Base-by-base conservation (phyloP, 768 basidiomycete genomes). In the Grammothele lineata region DNA sequence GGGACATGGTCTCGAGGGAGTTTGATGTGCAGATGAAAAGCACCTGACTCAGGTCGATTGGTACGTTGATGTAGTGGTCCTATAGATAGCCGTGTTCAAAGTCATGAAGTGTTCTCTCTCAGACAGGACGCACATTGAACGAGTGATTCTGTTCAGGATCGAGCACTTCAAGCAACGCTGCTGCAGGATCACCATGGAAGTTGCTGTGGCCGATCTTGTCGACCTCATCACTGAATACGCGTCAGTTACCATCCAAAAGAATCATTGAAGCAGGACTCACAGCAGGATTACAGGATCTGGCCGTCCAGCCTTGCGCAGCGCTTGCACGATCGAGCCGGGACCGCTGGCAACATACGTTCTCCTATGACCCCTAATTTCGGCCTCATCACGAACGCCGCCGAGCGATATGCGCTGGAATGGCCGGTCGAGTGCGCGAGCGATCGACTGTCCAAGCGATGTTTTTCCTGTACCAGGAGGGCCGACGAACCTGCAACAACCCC, bases 11-110 rank as follows among this genome's bases (percentile, higher is more conserved):
- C 32, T 93, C 90, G 10, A 94, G 78, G 0, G 84, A 77, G 62
- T 96, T 96, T 26, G 92, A 88, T 0, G 94, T 95, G 56, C 92
- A 94, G 52, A 96, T 87, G 66, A 96, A 95, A 17, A 95, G 72
- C 12, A 94, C 82, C 60, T 89, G 90, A 45, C 85, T 87, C 40
- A 95, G 76, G 57, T 94, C 90, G 43, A 94, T 78, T 2, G 91
- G 90, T 9, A 89, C 83, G 50, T 92, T 91, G 61, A 93, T 78
- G 59, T 92, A 95, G 67, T 96, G 93, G 64, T 96, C 93, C 80
- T 90, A 57, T 24, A 18, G 62, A 54, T 7, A 14, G 14, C 27
- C 27, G 7, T 30, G n/a, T n/a, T n/a, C n/a, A n/a, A n/a, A n/a
- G n/a, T n/a, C n/a, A n/a, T n/a, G n/a, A n/a, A n/a, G n/a, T 15